Percentiles rank a stretch among this genome's conserved stretches.
phyloP scores from a whole-genome alignment of 257 asterid species.

The Nicotiana obtusifolia region DNA sequence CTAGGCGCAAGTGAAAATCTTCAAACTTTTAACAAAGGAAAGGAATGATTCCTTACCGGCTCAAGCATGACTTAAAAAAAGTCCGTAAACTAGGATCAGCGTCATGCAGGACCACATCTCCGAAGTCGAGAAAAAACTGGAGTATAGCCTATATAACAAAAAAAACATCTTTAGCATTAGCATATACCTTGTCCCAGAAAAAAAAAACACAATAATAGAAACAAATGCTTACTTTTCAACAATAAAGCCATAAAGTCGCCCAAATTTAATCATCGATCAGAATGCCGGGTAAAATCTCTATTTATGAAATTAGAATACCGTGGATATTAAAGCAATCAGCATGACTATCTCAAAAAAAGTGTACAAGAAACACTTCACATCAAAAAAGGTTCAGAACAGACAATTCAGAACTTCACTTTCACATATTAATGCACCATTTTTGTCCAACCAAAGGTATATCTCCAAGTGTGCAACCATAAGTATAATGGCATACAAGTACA shows the following conservation, averaged over 20 bases:
- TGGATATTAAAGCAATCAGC: not conserved
- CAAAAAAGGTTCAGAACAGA: not conserved
- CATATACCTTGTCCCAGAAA: not conserved
- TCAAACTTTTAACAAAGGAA: not conserved
- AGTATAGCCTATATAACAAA: conserved; percentile 57
- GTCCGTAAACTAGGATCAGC: conserved; percentile 88
- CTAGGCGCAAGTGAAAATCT: not conserved
- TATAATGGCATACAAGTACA: not conserved
- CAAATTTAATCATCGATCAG: not conserved
- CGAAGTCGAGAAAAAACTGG: conserved; percentile 81
- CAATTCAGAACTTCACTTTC: not conserved
- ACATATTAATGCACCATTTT: not conserved
- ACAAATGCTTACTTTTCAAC: not conserved
- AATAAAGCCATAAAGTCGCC: not conserved
- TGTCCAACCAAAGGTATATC: not conserved
- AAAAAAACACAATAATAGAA: not conserved
- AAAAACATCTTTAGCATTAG: not conserved
- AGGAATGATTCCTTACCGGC: conserved; percentile 56
- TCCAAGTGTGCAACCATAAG: not conserved
- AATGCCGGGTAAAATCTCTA: not conserved
- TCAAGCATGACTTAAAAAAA: conserved; percentile 71
- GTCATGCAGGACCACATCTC: conserved; percentile 75
- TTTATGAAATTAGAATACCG: too few species aligned
- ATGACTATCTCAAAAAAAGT: not conserved
- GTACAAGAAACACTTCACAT: not conserved